These are phyloP conservation scores for Carex pumila DNA, from an alignment of 176 grass and related monocot genomes.

Conservation along the genomic window DNA sequence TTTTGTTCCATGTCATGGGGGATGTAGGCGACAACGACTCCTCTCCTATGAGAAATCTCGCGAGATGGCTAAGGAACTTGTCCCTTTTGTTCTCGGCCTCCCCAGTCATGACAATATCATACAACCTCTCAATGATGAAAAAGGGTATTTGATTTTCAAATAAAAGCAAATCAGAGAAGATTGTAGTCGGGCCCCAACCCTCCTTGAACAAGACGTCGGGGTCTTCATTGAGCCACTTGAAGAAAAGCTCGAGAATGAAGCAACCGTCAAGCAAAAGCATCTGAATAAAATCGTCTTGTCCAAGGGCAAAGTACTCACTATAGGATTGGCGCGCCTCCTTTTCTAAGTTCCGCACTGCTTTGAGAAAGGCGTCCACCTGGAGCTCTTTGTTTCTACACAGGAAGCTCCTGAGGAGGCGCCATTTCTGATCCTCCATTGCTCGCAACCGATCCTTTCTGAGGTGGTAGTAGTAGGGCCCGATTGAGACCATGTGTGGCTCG, in stretches of 20 bases:
- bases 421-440: constrained; percentile 29
- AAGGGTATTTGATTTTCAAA: constrained; percentile 21
- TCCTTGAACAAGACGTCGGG: constrained; percentile 6
- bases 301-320: constrained; percentile 6
- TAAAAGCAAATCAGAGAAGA: constrained; percentile 15
- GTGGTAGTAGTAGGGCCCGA: constrained; percentile 16
- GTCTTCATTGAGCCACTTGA: constrained; percentile 19
- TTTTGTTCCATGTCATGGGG: not conserved
- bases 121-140: not conserved
- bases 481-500: constrained; percentile 16
- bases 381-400: not conserved
- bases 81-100: constrained; percentile 8
- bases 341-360: not conserved
- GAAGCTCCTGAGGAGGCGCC: constrained; percentile 23
- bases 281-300: constrained; percentile 17
- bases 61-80: not conserved
- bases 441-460: not conserved
- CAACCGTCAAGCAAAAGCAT: constrained; percentile 23
- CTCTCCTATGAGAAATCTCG: constrained; percentile 15
- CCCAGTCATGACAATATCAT: not conserved
- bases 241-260: constrained; percentile 22
- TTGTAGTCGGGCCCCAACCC: constrained; percentile 17
- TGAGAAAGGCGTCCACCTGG: not conserved
- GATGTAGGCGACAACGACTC: constrained; percentile 4
- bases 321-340: not conserved